Conservation (phyloP, 805 yeast genomes). For the Ogataea allantospora region DNA sequence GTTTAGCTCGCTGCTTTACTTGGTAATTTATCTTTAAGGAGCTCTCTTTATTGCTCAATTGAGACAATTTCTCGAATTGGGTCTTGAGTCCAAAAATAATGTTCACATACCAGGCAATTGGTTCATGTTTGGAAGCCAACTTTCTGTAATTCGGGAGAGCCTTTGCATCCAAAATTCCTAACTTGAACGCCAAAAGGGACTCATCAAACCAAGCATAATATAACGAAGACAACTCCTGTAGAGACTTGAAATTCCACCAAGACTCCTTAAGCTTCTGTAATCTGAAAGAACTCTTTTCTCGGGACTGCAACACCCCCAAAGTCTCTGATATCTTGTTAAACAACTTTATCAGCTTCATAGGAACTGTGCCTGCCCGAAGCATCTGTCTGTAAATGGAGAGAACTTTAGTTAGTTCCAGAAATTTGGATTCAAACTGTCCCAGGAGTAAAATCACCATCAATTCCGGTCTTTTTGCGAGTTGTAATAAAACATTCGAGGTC, state of each 20-base stretch:
- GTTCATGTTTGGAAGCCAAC: slow-evolving; percentile 55
- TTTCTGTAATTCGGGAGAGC: slow-evolving; percentile 30
- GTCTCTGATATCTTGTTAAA: slow-evolving; percentile 33
- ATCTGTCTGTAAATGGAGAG: slow-evolving; percentile 62
- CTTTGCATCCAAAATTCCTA: slow-evolving; percentile 43
- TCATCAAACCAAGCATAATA: slow-evolving; percentile 71
- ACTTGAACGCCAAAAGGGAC: slow-evolving; percentile 51
- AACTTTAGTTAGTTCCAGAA: slow-evolving; percentile 44
- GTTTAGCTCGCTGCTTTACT: slow-evolving; percentile 54
- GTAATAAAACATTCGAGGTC: slow-evolving; percentile 23
- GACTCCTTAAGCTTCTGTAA: slow-evolving; percentile 25
- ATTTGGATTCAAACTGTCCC: slow-evolving; percentile 40
- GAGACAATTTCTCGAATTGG: slow-evolving; percentile 43
- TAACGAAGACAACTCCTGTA: slow-evolving; percentile 52
- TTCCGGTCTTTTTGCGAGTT: slow-evolving; percentile 32
- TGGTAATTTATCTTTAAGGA: slow-evolving; percentile 57
- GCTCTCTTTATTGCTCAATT: slow-evolving; percentile 47
- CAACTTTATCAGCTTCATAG: slow-evolving; percentile 49
- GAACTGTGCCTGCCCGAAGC: slow-evolving; percentile 68
- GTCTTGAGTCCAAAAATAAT: slow-evolving; percentile 56
- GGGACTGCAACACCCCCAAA: slow-evolving; percentile 10
- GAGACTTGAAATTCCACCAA: slow-evolving; percentile 43
- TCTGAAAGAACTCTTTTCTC: slow-evolving; percentile 18
- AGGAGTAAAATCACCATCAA: slow-evolving; percentile 34
- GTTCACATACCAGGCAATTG: slow-evolving; percentile 67